Conservation (phyloP, 2,329 filamentous ascomycete genomes). For the Sporothrix mexicana region DNA sequence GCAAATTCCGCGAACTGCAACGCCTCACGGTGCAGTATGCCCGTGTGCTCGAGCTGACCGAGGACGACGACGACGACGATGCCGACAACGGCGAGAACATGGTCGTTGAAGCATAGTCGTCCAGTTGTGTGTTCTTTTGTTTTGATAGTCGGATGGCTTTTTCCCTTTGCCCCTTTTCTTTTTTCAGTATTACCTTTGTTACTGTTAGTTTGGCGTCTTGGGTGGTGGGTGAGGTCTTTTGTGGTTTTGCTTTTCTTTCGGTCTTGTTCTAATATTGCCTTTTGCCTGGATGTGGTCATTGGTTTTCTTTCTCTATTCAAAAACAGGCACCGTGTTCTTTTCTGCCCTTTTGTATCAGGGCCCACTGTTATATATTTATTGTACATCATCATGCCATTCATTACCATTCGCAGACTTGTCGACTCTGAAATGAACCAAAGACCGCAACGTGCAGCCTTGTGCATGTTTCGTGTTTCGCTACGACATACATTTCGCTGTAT, state of each 20-base stretch:
- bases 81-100: slow-evolving; percentile 44
- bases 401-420: too few relatives aligned
- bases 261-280: neutral
- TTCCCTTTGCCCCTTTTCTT: neutral
- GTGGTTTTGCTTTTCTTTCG: neutral
- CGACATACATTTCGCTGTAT: neutral
- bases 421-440: too few relatives aligned
- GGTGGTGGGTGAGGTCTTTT: slow-evolving; percentile 3
- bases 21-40: slow-evolving; percentile 95
- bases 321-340: neutral
- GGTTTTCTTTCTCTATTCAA: neutral
- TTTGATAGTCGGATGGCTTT: neutral
- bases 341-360: neutral
- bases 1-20: slow-evolving; percentile 94
- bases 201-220: neutral
- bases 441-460: too few relatives aligned
- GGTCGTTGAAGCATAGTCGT: slow-evolving; percentile 35
- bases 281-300: neutral
- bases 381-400: neutral
- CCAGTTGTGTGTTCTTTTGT: neutral
- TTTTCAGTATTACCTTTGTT: neutral
- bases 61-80: slow-evolving; percentile 55
- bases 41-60: slow-evolving; percentile 71
- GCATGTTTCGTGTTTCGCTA: neutral
- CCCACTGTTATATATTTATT: slow-evolving; percentile 14